phyloP scores from a whole-genome alignment of 208 protist genomes.

The Endotrypanum monterogeii region DNA sequence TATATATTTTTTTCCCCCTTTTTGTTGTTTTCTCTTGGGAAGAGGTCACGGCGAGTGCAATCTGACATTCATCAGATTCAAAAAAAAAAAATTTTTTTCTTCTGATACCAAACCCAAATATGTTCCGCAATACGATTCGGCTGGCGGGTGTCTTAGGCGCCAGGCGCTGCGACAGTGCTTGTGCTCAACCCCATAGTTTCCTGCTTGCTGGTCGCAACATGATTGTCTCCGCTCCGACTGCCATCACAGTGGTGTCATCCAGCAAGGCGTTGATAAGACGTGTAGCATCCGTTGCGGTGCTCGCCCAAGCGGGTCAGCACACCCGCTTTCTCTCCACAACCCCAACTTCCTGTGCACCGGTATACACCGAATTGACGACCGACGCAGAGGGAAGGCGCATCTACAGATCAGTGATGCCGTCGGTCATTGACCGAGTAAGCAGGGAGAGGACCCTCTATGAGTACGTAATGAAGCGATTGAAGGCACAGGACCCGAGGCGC shows the following conservation, averaged over 20 bases:
- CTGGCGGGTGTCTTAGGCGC: background rate
- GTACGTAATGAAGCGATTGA: conserved; percentile 16
- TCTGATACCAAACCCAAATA: background rate
- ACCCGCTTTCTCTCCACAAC: conserved; percentile 5
- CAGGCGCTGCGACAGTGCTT: background rate
- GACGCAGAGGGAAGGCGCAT: conserved; percentile 6
- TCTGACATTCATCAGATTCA: too few species aligned
- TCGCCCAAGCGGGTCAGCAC: background rate
- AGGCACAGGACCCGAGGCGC: conserved; percentile 12
- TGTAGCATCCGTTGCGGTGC: background rate
- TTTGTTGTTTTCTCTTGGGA: too few species aligned
- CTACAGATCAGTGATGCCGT: conserved; percentile 24
- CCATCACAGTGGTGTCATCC: background rate
- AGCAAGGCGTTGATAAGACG: background rate
- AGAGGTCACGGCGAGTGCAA: too few species aligned
- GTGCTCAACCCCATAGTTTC: background rate
- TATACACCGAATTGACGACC: background rate
- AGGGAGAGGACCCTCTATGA: conserved; percentile 30
- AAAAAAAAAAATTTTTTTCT: background rate
- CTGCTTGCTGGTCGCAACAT: background rate
- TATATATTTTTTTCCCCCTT: too few species aligned
- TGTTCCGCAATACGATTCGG: conserved; percentile 9
- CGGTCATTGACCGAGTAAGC: conserved; percentile 16
- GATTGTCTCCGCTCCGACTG: background rate
- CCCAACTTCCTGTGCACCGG: background rate